phyloP scores from a whole-genome alignment of 768 basidiomycete genomes.

The Trametes meyenii region DNA sequence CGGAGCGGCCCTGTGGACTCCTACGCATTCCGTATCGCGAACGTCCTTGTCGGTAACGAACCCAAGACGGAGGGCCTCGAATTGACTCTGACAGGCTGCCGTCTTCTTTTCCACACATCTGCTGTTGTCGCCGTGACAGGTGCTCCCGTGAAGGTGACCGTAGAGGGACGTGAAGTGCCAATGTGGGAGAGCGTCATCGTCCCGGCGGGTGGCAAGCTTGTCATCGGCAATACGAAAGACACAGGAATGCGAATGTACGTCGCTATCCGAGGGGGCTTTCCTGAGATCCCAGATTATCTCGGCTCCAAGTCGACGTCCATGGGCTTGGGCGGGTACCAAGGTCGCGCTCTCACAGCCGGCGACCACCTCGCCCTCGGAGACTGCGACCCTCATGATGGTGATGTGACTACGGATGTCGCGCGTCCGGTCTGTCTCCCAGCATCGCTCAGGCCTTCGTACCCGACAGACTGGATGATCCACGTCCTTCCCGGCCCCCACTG shows the following conservation, averaged over 20 bases:
- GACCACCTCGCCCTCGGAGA: constrained; percentile 51
- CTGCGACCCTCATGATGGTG: constrained; percentile 32
- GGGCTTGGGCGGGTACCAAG: constrained; percentile 66
- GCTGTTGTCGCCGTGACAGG: constrained; percentile 62
- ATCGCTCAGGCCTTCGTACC: constrained; percentile 46
- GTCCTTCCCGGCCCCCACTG: constrained; percentile 67
- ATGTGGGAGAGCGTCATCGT: constrained; percentile 57
- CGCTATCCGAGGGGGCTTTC: constrained; percentile 62
- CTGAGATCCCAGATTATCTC: constrained; percentile 55
- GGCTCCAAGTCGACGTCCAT: constrained; percentile 69
- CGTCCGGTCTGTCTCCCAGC: constrained; percentile 29
- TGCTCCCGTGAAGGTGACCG: constrained; percentile 43
- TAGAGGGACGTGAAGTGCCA: constrained; percentile 41
- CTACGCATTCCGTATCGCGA: constrained; percentile 56
- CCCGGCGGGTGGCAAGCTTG: constrained; percentile 46
- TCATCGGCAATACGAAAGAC: constrained; percentile 37
- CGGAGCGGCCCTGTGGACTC: constrained; percentile 67
- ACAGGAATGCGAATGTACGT: constrained; percentile 59
- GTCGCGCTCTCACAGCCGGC: constrained; percentile 51
- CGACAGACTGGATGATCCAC: constrained; percentile 51
- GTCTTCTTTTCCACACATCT: constrained; percentile 51
- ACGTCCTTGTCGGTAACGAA: constrained; percentile 59
- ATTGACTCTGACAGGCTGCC: constrained; percentile 48
- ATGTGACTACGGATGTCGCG: not conserved
- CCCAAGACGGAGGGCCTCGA: constrained; percentile 57